Evolutionary conservation across 805 yeast species (phyloP).

Genomic region (Starmerella geochares): DNA sequence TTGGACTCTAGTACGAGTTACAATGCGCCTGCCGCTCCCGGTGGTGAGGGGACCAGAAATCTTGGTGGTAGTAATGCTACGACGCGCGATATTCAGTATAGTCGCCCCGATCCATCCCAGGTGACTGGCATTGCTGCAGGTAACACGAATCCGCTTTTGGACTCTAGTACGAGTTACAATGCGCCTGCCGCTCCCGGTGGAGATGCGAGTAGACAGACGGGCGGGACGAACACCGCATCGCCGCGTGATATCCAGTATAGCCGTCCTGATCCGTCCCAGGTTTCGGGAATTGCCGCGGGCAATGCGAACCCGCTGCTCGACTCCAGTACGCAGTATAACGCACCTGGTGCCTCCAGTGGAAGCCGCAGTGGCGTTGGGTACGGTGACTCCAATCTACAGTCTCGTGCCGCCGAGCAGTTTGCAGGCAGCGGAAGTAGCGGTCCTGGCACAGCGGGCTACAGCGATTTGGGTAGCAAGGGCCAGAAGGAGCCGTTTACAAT

Average conservation of each 20-base stretch:
- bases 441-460: conserved; percentile 4
- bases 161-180: no score
- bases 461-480: conserved; percentile 14
- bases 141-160: neutral
- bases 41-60: no score
- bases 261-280: neutral
- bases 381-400: neutral
- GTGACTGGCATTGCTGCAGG: no score
- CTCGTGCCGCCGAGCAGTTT: conserved; percentile 2
- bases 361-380: neutral
- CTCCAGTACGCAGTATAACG: conserved; percentile 5
- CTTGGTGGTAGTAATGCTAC: no score
- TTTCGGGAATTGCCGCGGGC: conserved; percentile 8
- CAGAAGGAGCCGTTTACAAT: conserved; percentile 4
- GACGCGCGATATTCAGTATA: no score
- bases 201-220: neutral
- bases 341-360: neutral
- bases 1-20: no score
- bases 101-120: no score
- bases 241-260: conserved; percentile 8
- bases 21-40: neutral
- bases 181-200: neutral
- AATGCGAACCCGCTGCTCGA: conserved; percentile 5
- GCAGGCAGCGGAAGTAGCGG: neutral
- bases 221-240: neutral